These are phyloP conservation scores for Ascochyta pisi DNA, from an alignment of 2,329 filamentous ascomycete species.

Conservation along the genomic window DNA sequence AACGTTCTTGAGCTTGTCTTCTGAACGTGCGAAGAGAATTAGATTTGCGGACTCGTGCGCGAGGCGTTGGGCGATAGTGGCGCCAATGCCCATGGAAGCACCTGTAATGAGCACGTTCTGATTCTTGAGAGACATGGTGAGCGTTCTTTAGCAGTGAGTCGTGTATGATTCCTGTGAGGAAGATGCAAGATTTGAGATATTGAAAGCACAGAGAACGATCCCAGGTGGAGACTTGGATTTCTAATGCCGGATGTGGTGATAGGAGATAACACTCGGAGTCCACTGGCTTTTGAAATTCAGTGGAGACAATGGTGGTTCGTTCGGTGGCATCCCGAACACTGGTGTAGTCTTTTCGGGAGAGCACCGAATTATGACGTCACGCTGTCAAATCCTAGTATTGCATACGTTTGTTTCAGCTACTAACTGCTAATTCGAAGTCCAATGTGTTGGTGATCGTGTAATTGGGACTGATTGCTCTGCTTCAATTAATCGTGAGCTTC, in stretches of 20 bases:
- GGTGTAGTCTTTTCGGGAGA: not conserved
- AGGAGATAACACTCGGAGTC: not conserved
- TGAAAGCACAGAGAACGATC: not conserved
- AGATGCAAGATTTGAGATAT: not conserved
- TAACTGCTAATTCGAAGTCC: not conserved
- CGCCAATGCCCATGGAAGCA: constrained; percentile 58
- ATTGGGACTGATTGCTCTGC: not conserved
- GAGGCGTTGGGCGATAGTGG: constrained; percentile 51
- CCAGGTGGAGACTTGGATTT: not conserved
- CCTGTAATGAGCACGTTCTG: constrained; percentile 45
- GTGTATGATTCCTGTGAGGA: too few species aligned
- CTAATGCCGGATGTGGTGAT: constrained; percentile 2
- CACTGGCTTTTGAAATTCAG: not conserved
- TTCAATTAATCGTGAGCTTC: not conserved
- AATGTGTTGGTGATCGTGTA: not conserved
- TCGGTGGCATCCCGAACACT: not conserved
- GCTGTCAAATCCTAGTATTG: not conserved
- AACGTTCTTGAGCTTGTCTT: constrained; percentile 34
- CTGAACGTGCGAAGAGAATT: constrained; percentile 53
- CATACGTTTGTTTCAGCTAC: not conserved
- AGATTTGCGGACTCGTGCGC: constrained; percentile 51
- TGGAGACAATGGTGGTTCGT: constrained; percentile 3
- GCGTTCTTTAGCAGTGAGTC: not conserved
- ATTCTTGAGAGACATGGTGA: constrained; percentile 35
- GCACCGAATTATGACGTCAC: constrained; percentile 10